phyloP scores from a whole-genome alignment of 805 yeast species.

The Jamesozyma hellenica region DNA sequence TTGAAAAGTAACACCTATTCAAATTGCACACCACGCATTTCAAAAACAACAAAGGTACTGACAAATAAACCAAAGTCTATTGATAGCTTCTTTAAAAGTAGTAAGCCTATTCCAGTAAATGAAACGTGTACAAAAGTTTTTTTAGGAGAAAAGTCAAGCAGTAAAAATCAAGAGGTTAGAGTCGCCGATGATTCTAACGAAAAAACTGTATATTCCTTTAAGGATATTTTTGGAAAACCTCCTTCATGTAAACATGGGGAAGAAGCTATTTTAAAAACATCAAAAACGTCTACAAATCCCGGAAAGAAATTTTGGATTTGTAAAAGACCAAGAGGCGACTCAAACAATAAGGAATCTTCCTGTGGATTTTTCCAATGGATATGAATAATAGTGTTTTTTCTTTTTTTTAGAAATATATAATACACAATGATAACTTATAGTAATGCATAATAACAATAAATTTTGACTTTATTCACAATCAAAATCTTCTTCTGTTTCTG shows the following conservation, averaged over 20 bases:
- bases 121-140: not conserved
- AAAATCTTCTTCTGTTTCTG: constrained; percentile 12
- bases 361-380: constrained; percentile 51
- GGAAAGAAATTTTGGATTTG: constrained; percentile 52
- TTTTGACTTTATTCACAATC: not conserved
- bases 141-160: too few relatives aligned
- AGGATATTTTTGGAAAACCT: constrained; percentile 21
- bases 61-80: constrained; percentile 5
- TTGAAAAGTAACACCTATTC: not conserved
- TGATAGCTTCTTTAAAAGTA: constrained; percentile 6
- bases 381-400: constrained; percentile 1
- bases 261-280: constrained; percentile 38
- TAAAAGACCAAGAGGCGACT: constrained; percentile 28
- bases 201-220: not conserved
- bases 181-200: too few relatives aligned
- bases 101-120: not conserved
- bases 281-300: constrained; percentile 34
- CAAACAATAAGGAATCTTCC: constrained; percentile 26
- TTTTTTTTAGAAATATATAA: not conserved
- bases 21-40: not conserved
- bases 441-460: not conserved
- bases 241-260: constrained; percentile 43
- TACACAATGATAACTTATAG: not conserved
- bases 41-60: not conserved
- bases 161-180: too few relatives aligned